Percentiles rank a stretch among this genome's conserved stretches.
Conservation (phyloP, 495 filamentous ascomycete species). For the Trichocladium antarcticum region DNA sequence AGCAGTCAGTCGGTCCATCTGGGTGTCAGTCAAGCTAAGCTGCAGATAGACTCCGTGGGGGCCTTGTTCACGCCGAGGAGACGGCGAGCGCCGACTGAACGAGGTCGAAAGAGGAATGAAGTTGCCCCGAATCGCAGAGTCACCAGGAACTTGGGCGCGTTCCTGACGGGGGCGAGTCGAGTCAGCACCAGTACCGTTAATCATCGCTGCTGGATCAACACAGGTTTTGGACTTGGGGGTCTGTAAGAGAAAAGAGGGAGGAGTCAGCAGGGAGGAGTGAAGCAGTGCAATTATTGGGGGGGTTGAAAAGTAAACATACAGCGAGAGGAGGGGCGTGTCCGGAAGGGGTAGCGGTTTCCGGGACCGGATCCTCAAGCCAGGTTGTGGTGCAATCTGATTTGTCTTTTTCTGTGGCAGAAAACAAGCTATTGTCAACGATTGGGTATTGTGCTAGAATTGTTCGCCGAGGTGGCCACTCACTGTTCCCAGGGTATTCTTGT, state of each 20-base stretch:
- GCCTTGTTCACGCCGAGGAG: background rate
- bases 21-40: constrained; percentile 21
- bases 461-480: background rate
- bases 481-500: background rate
- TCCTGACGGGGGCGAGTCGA: background rate
- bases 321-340: background rate
- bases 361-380: background rate
- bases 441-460: background rate
- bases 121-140: constrained; percentile 19
- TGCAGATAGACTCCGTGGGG: constrained; percentile 10
- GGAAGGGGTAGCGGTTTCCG: background rate
- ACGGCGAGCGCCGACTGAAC: constrained; percentile 5
- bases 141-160: background rate
- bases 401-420: background rate
- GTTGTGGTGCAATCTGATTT: background rate
- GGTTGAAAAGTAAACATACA: background rate
- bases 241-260: background rate
- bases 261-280: background rate
- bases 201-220: background rate
- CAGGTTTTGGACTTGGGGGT: background rate
- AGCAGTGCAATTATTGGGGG: background rate
- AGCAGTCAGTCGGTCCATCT: constrained; percentile 17
- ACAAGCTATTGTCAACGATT: background rate
- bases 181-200: background rate
- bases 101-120: constrained; percentile 17